Percentiles rank a stretch among this genome's conserved stretches.
These are phyloP conservation scores for Blastomyces gilchristii DNA, from an alignment of 2,329 filamentous ascomycete species.

Conservation along the genomic window DNA sequence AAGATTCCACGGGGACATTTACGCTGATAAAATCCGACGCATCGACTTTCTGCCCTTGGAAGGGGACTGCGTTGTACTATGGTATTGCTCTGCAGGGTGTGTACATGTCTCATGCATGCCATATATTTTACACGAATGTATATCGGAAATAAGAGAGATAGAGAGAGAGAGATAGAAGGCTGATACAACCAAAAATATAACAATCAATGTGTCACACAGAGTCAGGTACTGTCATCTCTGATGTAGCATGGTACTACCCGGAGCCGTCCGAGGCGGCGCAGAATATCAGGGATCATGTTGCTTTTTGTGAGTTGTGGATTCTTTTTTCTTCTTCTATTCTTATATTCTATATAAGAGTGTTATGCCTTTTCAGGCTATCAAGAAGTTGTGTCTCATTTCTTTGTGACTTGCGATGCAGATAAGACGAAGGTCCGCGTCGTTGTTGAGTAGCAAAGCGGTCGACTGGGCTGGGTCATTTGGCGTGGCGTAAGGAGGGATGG, in stretches of 20 bases:
- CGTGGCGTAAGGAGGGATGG: no score
- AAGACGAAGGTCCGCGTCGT: neutral
- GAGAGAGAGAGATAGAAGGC: neutral
- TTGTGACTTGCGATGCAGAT: neutral
- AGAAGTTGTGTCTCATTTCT: neutral
- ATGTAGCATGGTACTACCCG: constrained; percentile 52
- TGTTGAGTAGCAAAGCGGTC: neutral
- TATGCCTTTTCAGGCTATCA: neutral
- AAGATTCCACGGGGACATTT: constrained; percentile 28
- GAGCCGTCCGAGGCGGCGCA: constrained; percentile 40
- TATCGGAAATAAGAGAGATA: neutral
- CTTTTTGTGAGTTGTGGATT: constrained; percentile 44
- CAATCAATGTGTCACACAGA: neutral
- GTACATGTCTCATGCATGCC: constrained; percentile 3
- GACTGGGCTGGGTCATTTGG: no score
- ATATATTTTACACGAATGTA: neutral
- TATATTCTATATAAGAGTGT: neutral
- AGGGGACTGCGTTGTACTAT: constrained; percentile 50
- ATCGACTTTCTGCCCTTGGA: constrained; percentile 47
- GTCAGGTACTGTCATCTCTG: constrained; percentile 31
- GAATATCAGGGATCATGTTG: constrained; percentile 46
- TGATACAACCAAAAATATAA: neutral
- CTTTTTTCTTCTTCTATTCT: neutral
- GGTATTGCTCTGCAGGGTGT: constrained; percentile 41
- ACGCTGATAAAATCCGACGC: constrained; percentile 37